These are phyloP conservation scores for Suhomyces chickasaworum DNA, from an alignment of 1,139 yeast genomes.

Conservation along the genomic window DNA sequence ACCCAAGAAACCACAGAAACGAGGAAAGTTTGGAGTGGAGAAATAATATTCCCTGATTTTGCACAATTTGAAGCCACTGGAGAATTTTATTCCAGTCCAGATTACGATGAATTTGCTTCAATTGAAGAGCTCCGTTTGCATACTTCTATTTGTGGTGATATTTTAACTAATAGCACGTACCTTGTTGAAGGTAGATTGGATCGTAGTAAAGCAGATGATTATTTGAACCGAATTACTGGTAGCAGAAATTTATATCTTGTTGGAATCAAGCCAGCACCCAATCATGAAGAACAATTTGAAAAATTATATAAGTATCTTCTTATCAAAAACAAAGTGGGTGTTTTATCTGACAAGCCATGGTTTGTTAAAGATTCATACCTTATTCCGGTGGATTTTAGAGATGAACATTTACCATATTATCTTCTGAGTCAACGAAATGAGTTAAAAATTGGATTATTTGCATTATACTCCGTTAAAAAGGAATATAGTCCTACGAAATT, in stretches of 20 bases:
- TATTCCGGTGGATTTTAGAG: constrained; percentile 44
- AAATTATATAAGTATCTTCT: constrained; percentile 57
- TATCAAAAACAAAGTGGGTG: constrained; percentile 59
- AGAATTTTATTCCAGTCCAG: constrained; percentile 43
- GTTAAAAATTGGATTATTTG: constrained; percentile 40
- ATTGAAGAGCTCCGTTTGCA: constrained; percentile 24
- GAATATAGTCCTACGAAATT: constrained; percentile 26
- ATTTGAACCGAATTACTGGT: constrained; percentile 50
- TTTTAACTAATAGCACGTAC: constrained; percentile 35
- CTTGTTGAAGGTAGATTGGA: constrained; percentile 67
- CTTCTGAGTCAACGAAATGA: constrained; percentile 24
- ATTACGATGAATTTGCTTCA: constrained; percentile 18
- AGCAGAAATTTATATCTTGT: constrained; percentile 56
- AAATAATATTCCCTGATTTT: constrained; percentile 55
- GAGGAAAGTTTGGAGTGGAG: constrained; percentile 54
- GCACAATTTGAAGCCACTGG: constrained; percentile 50
- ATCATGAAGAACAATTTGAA: constrained; percentile 35
- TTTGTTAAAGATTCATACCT: constrained; percentile 70
- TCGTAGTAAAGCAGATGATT: constrained; percentile 53
- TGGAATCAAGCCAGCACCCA: constrained; percentile 33
- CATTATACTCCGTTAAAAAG: constrained; percentile 50
- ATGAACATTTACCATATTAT: constrained; percentile 30
- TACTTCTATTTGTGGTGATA: constrained; percentile 35
- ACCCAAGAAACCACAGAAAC: not conserved
- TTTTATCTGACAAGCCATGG: constrained; percentile 50